These are phyloP conservation scores for Heterobasidion irregulare DNA, from an alignment of 1,284 basidiomycete genomes.

Conservation along the genomic window DNA sequence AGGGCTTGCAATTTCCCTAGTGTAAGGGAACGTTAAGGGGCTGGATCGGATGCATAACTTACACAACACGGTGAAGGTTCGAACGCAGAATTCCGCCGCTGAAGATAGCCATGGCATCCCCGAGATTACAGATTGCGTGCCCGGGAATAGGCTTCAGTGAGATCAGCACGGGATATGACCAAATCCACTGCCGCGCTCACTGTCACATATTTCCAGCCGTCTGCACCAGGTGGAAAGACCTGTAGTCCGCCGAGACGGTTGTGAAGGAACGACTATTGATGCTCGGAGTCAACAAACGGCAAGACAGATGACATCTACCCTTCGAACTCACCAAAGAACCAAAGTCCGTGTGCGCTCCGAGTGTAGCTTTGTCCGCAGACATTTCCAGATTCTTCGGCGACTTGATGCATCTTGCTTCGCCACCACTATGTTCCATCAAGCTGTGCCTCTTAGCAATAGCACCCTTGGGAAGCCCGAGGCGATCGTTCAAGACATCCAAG, in stretches of 20 bases:
- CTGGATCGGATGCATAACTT: not conserved
- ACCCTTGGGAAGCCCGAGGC: constrained; percentile 23
- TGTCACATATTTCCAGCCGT: constrained; percentile 64
- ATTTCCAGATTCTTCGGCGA: constrained; percentile 14
- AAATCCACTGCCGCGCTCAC: constrained; percentile 18
- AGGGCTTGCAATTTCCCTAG: constrained; percentile 13
- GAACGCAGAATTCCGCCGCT: constrained; percentile 30
- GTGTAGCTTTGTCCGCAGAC: constrained; percentile 17
- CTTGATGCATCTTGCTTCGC: constrained; percentile 30
- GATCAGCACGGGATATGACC: too few relatives aligned
- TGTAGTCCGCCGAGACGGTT: constrained; percentile 69
- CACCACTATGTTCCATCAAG: constrained; percentile 24
- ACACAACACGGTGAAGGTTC: constrained; percentile 13
- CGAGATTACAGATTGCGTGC: constrained; percentile 20
- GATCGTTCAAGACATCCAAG: constrained; percentile 22
- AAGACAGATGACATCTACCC: constrained; percentile 20
- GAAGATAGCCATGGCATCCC: constrained; percentile 33
- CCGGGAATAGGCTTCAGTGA: constrained; percentile 22
- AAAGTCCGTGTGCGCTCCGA: constrained; percentile 30
- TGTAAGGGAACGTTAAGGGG: not conserved
- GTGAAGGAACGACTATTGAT: constrained; percentile 48
- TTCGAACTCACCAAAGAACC: constrained; percentile 24
- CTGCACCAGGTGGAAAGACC: constrained; percentile 52
- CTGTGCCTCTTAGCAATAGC: constrained; percentile 21
- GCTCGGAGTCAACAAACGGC: not conserved